Percentiles rank a stretch among this genome's conserved stretches.
Conservation (phyloP, 2,329 filamentous ascomycete genomes). For the Fusarium stilboides region DNA sequence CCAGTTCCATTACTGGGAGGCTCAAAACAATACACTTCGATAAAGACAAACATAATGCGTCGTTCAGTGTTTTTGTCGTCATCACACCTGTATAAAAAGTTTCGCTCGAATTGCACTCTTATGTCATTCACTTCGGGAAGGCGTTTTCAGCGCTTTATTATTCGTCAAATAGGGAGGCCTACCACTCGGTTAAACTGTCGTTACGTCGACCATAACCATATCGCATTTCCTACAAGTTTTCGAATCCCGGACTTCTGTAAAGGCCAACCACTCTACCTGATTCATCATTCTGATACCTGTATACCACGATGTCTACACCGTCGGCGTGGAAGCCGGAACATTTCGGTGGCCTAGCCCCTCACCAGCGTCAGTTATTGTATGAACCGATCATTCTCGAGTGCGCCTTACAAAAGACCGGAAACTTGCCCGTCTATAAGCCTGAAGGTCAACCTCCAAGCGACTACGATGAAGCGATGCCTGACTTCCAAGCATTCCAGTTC, state of each 20-base stretch:
- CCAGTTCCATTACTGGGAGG: too few species aligned
- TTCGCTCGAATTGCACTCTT: background rate
- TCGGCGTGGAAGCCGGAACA: background rate
- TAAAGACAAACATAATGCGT: too few species aligned
- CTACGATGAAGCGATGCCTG: background rate
- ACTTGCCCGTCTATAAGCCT: background rate
- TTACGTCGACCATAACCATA: background rate
- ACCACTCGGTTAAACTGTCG: background rate
- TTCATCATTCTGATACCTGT: too few species aligned
- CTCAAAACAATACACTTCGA: too few species aligned
- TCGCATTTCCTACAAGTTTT: background rate
- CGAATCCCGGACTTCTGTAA: too few species aligned
- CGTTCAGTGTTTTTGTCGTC: too few species aligned
- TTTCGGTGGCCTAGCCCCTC: background rate
- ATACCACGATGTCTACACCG: background rate
- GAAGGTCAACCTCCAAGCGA: background rate
- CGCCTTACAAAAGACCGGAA: background rate
- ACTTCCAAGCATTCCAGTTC: background rate
- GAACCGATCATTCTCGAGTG: conserved; percentile 15
- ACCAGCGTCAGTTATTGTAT: conserved; percentile 1
- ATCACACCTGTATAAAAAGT: too few species aligned
- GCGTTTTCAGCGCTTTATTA: background rate
- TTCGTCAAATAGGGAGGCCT: background rate
- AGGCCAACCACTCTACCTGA: too few species aligned
- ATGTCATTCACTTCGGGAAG: background rate